A percentile compares a stretch with the other conserved stretches of the same genome.
These are phyloP conservation scores for Hylodesmum podocarpum DNA, from an alignment of 306 rosid species.

Conservation along the genomic window DNA sequence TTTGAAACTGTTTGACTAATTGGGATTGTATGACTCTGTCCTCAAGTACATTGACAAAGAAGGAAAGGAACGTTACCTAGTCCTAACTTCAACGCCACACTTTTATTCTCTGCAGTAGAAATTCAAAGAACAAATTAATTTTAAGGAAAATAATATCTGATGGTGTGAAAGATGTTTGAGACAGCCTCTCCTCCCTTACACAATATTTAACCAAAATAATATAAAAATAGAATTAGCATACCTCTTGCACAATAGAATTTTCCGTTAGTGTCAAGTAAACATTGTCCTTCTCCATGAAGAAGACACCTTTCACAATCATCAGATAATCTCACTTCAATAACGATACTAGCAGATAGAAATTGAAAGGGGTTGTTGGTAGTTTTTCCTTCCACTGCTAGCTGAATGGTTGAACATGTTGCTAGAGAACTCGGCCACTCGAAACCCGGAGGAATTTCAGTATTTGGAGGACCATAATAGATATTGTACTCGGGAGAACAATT, in stretches of 20 bases:
- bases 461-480: conserved; percentile 3
- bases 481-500: background rate
- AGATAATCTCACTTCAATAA: conserved; percentile 7
- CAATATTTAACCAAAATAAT: background rate
- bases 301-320: conserved; percentile 20
- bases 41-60: background rate
- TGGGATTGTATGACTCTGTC: background rate
- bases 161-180: no score
- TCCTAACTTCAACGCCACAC: conserved; percentile 14
- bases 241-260: conserved; percentile 25
- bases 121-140: background rate
- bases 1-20: background rate
- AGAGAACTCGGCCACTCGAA: background rate
- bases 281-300: background rate
- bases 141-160: no score
- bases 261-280: background rate
- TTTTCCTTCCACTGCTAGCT: conserved; percentile 12
- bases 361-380: background rate
- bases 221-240: background rate
- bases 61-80: conserved; percentile 24
- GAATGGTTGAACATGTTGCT: conserved; percentile 18
- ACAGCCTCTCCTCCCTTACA: background rate
- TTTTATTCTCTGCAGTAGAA: conserved; percentile 8
- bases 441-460: background rate
- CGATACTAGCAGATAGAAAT: background rate